Evolutionary conservation across 352 stramenopile species (phyloP).

Genomic region (Phytophthora ramorum): DNA sequence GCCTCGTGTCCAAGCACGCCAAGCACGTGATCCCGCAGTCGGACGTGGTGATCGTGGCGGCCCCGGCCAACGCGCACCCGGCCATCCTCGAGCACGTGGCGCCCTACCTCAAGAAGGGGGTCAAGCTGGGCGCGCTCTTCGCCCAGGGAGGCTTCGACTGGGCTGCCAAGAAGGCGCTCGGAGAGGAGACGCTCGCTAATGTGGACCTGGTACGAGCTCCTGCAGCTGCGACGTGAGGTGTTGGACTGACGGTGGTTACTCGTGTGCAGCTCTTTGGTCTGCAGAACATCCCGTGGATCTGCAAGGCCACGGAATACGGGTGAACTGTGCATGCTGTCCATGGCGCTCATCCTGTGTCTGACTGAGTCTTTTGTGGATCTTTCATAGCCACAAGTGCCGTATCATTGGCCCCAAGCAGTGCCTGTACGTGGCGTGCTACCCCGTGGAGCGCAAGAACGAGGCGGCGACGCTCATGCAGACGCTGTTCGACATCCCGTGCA

Average conservation of each 20-base stretch:
- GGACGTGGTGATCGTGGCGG: constrained; percentile 91
- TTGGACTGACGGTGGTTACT: constrained; percentile 11
- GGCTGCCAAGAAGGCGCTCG: constrained; percentile 90
- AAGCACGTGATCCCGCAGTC: constrained; percentile 88
- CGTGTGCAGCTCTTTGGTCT: constrained; percentile 85
- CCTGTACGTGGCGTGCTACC: constrained; percentile 92
- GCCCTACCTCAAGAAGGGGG: constrained; percentile 88
- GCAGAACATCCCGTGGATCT: constrained; percentile 96
- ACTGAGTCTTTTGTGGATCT: constrained; percentile 13
- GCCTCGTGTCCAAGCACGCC: constrained; percentile 82
- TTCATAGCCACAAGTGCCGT: constrained; percentile 78
- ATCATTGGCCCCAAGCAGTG: constrained; percentile 93
- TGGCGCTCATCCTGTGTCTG: constrained; percentile 2
- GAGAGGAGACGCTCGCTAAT: constrained; percentile 58
- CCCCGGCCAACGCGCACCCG: constrained; percentile 89
- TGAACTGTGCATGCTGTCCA: constrained; percentile 19
- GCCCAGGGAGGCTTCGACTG: constrained; percentile 94
- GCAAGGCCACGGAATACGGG: constrained; percentile 91
- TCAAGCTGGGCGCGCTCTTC: constrained; percentile 89
- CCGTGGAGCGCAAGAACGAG: constrained; percentile 83
- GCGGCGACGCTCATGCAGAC: constrained; percentile 83
- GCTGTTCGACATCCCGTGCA: constrained; percentile 93
- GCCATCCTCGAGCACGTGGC: constrained; percentile 79
- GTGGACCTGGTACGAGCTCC: constrained; percentile 59
- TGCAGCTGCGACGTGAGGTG: not conserved